phyloP scores from a whole-genome alignment of 805 yeast species.

The Candida easanensis region DNA sequence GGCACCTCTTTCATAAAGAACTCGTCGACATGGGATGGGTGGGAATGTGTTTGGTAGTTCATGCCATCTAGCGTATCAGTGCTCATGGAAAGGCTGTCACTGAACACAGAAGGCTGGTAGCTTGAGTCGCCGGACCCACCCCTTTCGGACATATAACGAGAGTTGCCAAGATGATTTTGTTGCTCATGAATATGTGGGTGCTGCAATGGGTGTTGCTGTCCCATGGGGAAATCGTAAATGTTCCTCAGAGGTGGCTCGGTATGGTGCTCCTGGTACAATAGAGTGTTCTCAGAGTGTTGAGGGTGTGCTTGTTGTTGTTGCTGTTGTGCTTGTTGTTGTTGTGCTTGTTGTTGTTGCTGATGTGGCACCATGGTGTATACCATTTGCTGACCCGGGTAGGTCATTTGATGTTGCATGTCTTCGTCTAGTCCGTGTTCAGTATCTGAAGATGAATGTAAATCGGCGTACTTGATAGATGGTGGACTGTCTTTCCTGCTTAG shows the following conservation, averaged over 20 bases:
- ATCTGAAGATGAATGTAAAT: not conserved
- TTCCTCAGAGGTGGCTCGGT: constrained; percentile 10
- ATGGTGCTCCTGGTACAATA: constrained; percentile 7
- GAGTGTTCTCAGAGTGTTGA: not conserved
- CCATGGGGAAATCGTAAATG: constrained; percentile 1
- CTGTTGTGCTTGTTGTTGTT: not conserved
- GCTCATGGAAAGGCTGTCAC: constrained; percentile 11
- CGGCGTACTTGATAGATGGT: not conserved
- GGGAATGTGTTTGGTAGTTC: constrained; percentile 5
- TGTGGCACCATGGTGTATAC: not conserved
- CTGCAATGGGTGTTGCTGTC: too few species aligned
- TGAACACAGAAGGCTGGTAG: constrained; percentile 20
- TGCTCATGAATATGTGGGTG: too few species aligned
- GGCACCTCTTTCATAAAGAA: constrained; percentile 22
- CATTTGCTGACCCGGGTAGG: constrained; percentile 13
- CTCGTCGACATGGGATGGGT: constrained; percentile 12
- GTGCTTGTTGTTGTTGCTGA: not conserved
- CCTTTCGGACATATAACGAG: too few species aligned
- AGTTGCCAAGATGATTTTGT: too few species aligned
- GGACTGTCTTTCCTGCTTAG: not conserved
- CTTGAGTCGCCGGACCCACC: constrained; percentile 10
- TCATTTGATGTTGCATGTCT: constrained; percentile 9
- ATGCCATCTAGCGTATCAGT: constrained; percentile 10
- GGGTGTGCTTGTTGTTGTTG: not conserved
- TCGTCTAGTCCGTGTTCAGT: constrained; percentile 1